phyloP scores from a whole-genome alignment of 2,329 filamentous ascomycete species.

The Penicillium nordicum region DNA sequence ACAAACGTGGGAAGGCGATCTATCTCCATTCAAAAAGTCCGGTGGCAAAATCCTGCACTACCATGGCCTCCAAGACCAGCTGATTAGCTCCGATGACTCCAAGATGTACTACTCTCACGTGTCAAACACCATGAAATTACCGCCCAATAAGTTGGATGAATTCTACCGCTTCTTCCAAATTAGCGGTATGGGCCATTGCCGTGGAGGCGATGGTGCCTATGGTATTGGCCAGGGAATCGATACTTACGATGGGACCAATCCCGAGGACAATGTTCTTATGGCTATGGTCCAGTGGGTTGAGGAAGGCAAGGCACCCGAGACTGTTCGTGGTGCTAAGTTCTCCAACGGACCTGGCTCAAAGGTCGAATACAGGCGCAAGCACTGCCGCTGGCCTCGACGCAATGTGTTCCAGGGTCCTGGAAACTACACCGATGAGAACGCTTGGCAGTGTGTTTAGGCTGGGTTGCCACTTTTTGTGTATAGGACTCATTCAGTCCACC shows the following conservation, averaged over 20 bases:
- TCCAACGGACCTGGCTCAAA: constrained; percentile 38
- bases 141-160: constrained; percentile 33
- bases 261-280: constrained; percentile 48
- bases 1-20: constrained; percentile 48
- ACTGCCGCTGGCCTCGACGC: constrained; percentile 43
- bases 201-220: constrained; percentile 41
- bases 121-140: constrained; percentile 34
- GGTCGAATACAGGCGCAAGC: constrained; percentile 45
- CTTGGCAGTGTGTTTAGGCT: constrained; percentile 32
- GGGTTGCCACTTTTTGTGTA: background rate
- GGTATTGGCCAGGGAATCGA: constrained; percentile 37
- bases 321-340: constrained; percentile 46
- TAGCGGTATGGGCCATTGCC: constrained; percentile 55
- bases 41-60: constrained; percentile 44
- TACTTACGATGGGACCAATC: constrained; percentile 24
- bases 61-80: constrained; percentile 45
- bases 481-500: fast-evolving
- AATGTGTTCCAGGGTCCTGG: constrained; percentile 34
- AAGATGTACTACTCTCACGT: constrained; percentile 53
- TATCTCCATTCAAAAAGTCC: constrained; percentile 46
- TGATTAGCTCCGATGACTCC: constrained; percentile 52
- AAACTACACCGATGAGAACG: constrained; percentile 33
- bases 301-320: constrained; percentile 39
- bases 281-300: constrained; percentile 52
- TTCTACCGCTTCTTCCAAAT: constrained; percentile 52